A percentile compares a stretch with the other conserved stretches of the same genome.
These are phyloP conservation scores for Delitschia confertaspora DNA, from an alignment of 495 filamentous ascomycete genomes.

Conservation along the genomic window DNA sequence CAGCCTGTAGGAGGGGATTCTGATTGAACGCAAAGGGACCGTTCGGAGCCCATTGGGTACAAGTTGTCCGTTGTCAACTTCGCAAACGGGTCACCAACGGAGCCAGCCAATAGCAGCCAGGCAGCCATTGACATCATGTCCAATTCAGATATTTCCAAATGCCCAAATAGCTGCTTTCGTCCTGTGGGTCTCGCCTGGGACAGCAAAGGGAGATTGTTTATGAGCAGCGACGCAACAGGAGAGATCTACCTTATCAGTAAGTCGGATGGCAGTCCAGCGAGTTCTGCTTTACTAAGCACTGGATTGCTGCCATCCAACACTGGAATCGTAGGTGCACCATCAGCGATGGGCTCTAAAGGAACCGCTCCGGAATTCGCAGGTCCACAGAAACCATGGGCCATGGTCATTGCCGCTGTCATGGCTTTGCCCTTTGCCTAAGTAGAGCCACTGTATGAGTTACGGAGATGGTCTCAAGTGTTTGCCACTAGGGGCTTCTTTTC, in stretches of 20 bases:
- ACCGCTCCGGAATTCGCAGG: no score
- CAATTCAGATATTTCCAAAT: conserved; percentile 36
- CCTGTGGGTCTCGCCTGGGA: conserved; percentile 46
- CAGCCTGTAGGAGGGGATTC: no score
- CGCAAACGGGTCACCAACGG: conserved; percentile 38
- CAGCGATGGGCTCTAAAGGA: no score
- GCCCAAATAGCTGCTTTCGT: conserved; percentile 41
- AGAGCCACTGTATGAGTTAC: no score
- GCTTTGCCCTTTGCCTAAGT: no score
- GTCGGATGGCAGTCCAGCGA: conserved; percentile 24
- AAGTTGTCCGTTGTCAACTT: conserved; percentile 42
- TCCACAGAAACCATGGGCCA: no score
- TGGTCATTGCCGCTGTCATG: no score
- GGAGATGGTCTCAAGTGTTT: no score
- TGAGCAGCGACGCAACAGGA: conserved; percentile 41
- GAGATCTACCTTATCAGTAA: conserved; percentile 44
- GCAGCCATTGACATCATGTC: conserved; percentile 41
- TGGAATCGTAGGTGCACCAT: background rate
- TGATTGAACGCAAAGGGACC: conserved; percentile 38
- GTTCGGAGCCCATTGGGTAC: conserved; percentile 39
- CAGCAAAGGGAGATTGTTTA: conserved; percentile 39
- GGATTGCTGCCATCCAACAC: background rate
- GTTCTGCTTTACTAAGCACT: background rate
- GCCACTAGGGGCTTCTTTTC: no score
- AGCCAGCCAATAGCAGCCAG: conserved; percentile 34